Base-by-base conservation (phyloP, 2,329 filamentous ascomycete genomes). In the Monosporascus sp. region DNA sequence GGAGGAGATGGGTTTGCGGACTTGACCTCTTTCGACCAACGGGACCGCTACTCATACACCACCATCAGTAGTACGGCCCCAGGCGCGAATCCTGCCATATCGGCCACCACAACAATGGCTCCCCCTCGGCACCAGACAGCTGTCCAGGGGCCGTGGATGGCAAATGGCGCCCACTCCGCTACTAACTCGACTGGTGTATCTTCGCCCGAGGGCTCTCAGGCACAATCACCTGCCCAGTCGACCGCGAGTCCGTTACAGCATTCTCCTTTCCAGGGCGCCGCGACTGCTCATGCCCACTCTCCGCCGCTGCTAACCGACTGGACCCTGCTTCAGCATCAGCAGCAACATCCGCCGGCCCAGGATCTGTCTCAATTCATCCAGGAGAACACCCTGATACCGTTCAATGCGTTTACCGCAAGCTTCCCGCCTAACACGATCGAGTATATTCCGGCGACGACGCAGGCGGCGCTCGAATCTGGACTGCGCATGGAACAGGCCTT, bases 401-500 rank as follows among this genome's bases (percentile, higher is more conserved):
- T 81, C 68, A 78, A 77, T 62, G 69, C 79, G 8, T 83, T 81
- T 61, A 68, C 74, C 47, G 61, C 76, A 43, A 73, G 69, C 60
- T 83, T 80, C 65, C 82, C 80, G 65, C 76, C 79, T 55, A 79
- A 75, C 52, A 71, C 81, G 36, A 76, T 85, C 54, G 83, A 83
- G 58, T 87, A 86, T 70, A 76, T 81, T 57, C 85, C 79, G 52
- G 77, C 77, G 66, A 76, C 85, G 7, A 82, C 83, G 7, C 86
- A 89, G 64, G 80, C 82, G 36, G 77, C 83, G 40, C 75, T 90
- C 56, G 84, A 85, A 58, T 74, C 83, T 17, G 77, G 85, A 59
- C 70, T 84, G 37, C 73, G 76, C 53, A 76, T 91, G 64, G 86
- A 88, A 55, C 79, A 82, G 37, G 73, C 83, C 4, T 91, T 88